Evolutionary conservation across 2,329 filamentous ascomycete species (phyloP).

Genomic region (Cadophora sp.): DNA sequence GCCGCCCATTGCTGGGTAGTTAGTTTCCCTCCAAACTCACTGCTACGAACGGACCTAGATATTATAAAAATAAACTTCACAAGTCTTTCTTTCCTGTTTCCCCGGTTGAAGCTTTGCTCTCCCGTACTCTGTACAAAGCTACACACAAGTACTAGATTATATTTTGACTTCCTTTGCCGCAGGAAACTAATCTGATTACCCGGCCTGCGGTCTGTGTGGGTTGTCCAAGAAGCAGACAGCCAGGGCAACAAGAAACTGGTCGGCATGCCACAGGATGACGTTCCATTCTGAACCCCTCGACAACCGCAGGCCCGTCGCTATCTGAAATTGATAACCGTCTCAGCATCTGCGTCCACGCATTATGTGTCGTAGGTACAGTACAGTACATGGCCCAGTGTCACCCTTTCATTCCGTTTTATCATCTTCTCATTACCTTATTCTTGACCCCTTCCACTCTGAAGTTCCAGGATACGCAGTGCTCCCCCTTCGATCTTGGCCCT

Average conservation of each 20-base stretch:
- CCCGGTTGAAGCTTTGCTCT: neutral
- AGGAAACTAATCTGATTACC: neutral
- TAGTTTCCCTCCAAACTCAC: no score
- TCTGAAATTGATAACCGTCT: constrained; percentile 7
- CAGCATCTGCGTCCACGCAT: constrained; percentile 13
- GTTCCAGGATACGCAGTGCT: constrained; percentile 11
- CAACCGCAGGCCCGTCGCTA: neutral
- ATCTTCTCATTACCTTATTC: neutral
- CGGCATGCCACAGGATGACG: constrained; percentile 5
- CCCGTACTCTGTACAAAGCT: no score
- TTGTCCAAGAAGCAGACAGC: neutral
- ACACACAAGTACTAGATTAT: no score
- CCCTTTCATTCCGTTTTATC: neutral
- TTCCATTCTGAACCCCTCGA: neutral
- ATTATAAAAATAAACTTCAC: constrained; percentile 4
- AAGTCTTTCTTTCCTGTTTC: neutral
- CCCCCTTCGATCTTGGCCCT: neutral
- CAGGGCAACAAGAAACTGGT: neutral
- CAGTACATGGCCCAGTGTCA: constrained; percentile 1
- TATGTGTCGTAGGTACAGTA: constrained; percentile 1
- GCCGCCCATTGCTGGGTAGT: neutral
- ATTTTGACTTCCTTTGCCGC: constrained; percentile 3
- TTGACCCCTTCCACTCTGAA: neutral
- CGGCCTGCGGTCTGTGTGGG: constrained; percentile 1
- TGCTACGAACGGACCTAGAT: no score